Evolutionary conservation across 1,284 basidiomycete species (phyloP), one percentile per base, ranked within the genome.

Genomic region (Inonotus obliquus): DNA sequence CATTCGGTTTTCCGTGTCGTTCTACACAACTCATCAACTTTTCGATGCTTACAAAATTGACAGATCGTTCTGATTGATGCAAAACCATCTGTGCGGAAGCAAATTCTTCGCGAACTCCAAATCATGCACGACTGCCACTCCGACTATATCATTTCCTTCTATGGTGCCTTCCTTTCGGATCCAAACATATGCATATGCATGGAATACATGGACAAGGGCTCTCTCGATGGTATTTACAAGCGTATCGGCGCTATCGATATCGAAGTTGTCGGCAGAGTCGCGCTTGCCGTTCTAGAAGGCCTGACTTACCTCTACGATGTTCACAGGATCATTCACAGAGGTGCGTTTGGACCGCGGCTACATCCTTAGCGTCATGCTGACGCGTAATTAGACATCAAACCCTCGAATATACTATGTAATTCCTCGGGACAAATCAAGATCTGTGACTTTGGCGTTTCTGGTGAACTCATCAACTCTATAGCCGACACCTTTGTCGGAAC

Each of bases 101-200:
- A 99, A 75, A 99, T 99, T 66, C 80, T 99, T 27, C 89, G 96
- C 61, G 96, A 99, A 72, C 81, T 99, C 61, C 96, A 99, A 72
- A 98, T 99, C 77, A 93, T 99, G 91, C 94, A 98, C 74, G 92
- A 98, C 72, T 99, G 97, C 75, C 82, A 90, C 66, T 97, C 93
- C 2, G 83, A 84, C 25, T 93, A 94, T 76, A 99, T 99, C 71
- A 91, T 99, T 68, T 94, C 91, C 1, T 98, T 96, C 77, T 98
- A 92, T 71, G 96, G 97, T 65, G 96, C 97, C 29, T 99, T 94
- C 77, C 80, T 98, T 48, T 87, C 89, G 11, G 96, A 99, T 71
- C 95, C 96, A 11, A 97, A 98, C 69, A 96, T 99, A 70, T 98
- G 95, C 75, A 96, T 99, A 67, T 98, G 96, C 75, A 98, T 99